Conservation (phyloP, 176 grass and related monocot species). For the Triticum dicoccoides region DNA sequence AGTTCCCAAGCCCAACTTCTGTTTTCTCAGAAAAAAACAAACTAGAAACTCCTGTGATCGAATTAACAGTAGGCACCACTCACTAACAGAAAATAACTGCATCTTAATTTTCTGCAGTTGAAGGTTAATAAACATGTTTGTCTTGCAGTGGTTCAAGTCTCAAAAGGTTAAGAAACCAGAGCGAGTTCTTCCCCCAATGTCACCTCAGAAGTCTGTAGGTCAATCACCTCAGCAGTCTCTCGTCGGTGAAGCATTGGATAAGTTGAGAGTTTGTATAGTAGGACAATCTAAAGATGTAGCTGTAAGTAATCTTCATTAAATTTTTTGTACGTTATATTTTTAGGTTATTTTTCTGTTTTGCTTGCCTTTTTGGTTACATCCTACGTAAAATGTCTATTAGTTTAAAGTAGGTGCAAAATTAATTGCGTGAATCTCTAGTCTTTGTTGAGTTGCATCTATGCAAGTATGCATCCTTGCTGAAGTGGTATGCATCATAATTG, state of each 20-base stretch:
- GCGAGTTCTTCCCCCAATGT: constrained; percentile 74
- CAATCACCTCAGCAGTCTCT: constrained; percentile 39
- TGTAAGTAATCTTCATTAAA: constrained; percentile 40
- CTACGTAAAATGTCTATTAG: neutral
- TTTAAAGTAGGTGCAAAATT: constrained; percentile 8
- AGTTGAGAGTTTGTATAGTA: constrained; percentile 72
- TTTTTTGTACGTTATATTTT: neutral
- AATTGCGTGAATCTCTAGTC: neutral
- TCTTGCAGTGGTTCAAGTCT: constrained; percentile 89
- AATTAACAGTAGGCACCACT: neutral
- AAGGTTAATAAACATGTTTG: constrained; percentile 26
- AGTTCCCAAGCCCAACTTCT: neutral
- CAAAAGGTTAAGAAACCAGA: constrained; percentile 81
- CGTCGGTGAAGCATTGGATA: constrained; percentile 61
- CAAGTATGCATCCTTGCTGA: constrained; percentile 1
- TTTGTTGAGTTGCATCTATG: neutral
- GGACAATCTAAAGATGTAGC: constrained; percentile 62
- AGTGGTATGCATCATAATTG: constrained; percentile 25
- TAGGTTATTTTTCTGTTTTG: constrained; percentile 27
- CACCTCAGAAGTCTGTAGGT: constrained; percentile 59
- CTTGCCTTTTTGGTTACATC: neutral
- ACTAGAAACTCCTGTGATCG: neutral
- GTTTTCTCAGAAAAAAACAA: neutral
- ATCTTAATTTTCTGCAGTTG: neutral
- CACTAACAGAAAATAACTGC: neutral